A percentile compares a stretch with the other conserved stretches of the same genome.
Conservation (phyloP, 2,329 filamentous ascomycete genomes). For the Aspergillus spinulosporus region DNA sequence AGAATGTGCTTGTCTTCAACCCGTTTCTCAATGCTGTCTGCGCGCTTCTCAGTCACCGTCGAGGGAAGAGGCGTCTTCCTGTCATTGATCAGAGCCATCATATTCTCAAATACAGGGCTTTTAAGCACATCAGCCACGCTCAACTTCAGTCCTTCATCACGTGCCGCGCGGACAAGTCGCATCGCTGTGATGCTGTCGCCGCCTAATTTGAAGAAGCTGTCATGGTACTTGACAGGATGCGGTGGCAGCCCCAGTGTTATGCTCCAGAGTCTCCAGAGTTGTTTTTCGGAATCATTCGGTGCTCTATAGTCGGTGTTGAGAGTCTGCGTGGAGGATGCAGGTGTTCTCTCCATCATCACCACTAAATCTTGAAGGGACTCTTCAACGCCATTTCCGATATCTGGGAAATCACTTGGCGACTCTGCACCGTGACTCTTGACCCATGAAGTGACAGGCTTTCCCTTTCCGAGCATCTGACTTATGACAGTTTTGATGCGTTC, state of each 20-base stretch:
- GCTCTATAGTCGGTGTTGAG: slow-evolving; percentile 33
- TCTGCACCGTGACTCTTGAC: slow-evolving; percentile 4
- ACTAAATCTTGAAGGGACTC: slow-evolving; percentile 9
- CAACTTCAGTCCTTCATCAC: slow-evolving; percentile 41
- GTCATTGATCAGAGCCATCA: slow-evolving; percentile 34
- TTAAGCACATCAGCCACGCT: slow-evolving; percentile 48
- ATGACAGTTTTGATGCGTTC: slow-evolving; percentile 38
- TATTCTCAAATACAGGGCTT: slow-evolving; percentile 43
- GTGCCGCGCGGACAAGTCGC: slow-evolving; percentile 43
- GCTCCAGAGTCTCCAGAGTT: slow-evolving; percentile 42
- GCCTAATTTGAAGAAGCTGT: slow-evolving; percentile 47
- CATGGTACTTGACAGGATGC: slow-evolving; percentile 35
- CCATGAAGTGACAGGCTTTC: slow-evolving; percentile 25
- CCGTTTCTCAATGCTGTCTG: slow-evolving; percentile 15
- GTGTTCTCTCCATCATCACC: slow-evolving; percentile 6
- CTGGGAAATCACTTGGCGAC: not conserved
- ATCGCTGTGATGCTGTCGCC: slow-evolving; percentile 46
- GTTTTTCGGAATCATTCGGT: slow-evolving; percentile 34
- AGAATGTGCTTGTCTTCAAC: slow-evolving; percentile 9
- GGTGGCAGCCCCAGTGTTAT: slow-evolving; percentile 37
- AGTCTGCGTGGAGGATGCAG: slow-evolving; percentile 28
- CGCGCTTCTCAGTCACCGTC: slow-evolving; percentile 23
- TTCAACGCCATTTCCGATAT: slow-evolving; percentile 10
- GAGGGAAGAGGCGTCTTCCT: slow-evolving; percentile 21
- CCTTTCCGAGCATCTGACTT: slow-evolving; percentile 34